Evolutionary conservation across 1,139 yeast genomes (phyloP), one percentile per base, ranked within the genome.

Genomic region (Oligophagozyma castellii): DNA sequence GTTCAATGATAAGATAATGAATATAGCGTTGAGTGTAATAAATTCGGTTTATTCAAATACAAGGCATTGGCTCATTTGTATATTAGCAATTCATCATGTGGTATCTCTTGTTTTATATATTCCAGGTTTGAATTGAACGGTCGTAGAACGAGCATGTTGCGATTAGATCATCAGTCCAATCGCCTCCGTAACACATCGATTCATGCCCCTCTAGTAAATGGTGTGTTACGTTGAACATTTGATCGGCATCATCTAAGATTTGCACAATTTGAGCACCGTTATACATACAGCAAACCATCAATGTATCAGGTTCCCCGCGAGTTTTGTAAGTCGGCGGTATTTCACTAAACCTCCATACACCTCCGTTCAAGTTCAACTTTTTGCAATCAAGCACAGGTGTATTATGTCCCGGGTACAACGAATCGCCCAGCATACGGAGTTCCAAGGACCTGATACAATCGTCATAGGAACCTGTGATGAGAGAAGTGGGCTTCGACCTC

Each of bases 151-250:
- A 81, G 49, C 95, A 84, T 1, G 95, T 84, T 3, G 72, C 75
- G 3, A 77, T 47, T 4, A 66, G 69, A 12, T 60, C 59, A 1
- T 49, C 50, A 7, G 67, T 58, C 94, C 95, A 84, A 47, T 80
- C 95, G 4, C 93, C 95, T 0, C 96, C 96, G 46, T 89, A 89
- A 30, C 89, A 84, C 83, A 89, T 89, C 40, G 95, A 81, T 27
- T 73, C 75, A 50, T 89, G 96, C 14, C 77, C 79, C 16, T 67
- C 67, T 38, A 74, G 76, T 48, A 74, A 69, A 36, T 64, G 67
- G 14, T 35, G 31, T 7, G 58, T 54, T 8, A 67, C 63, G n/a
- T 50, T 47, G 14, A 54, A 55, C 4, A 47, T 46, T 1, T 44
- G 41, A n/a, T 39, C 46, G 12, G 35, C 37, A 5, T 27, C 31